These are phyloP conservation scores for Aspergillus chevalieri DNA, from an alignment of 2,329 filamentous ascomycete genomes.

Conservation along the genomic window DNA sequence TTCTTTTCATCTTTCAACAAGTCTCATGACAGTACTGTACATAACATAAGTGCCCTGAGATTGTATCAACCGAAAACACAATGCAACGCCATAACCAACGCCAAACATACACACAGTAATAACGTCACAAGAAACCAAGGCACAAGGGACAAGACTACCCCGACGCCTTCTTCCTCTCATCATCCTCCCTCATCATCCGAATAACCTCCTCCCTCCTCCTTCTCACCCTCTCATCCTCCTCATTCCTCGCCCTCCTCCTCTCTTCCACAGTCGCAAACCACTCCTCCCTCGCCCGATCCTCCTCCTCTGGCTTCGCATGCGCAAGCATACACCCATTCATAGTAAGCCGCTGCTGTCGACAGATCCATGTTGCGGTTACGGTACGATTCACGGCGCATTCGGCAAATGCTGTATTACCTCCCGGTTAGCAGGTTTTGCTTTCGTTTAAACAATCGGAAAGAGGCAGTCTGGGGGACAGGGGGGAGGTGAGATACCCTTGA, in stretches of 20 bases:
- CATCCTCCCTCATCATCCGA: slow-evolving; percentile 35
- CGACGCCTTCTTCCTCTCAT: slow-evolving; percentile 14
- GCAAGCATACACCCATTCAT: slow-evolving; percentile 95
- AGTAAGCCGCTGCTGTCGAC: slow-evolving; percentile 66
- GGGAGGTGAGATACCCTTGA: slow-evolving; percentile 54
- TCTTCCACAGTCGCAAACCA: slow-evolving; percentile 80
- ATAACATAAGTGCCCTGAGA: neutral
- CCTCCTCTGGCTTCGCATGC: slow-evolving; percentile 75
- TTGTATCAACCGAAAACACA: neutral
- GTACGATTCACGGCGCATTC: slow-evolving; percentile 82
- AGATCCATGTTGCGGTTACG: slow-evolving; percentile 80
- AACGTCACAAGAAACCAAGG: neutral
- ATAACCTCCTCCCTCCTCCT: slow-evolving; percentile 37
- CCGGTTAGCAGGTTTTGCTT: slow-evolving; percentile 2
- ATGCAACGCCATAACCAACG: neutral
- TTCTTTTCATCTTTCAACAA: neutral
- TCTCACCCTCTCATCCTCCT: slow-evolving; percentile 45
- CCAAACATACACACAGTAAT: neutral
- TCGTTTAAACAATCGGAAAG: neutral
- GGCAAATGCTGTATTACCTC: slow-evolving; percentile 65
- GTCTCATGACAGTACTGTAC: neutral
- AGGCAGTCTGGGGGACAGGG: neutral
- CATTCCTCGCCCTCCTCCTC: slow-evolving; percentile 61
- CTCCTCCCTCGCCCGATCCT: slow-evolving; percentile 83
- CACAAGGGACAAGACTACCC: neutral